These are phyloP conservation scores for Neoboletus subvelutipes DNA, from an alignment of 768 basidiomycete genomes.

Conservation along the genomic window DNA sequence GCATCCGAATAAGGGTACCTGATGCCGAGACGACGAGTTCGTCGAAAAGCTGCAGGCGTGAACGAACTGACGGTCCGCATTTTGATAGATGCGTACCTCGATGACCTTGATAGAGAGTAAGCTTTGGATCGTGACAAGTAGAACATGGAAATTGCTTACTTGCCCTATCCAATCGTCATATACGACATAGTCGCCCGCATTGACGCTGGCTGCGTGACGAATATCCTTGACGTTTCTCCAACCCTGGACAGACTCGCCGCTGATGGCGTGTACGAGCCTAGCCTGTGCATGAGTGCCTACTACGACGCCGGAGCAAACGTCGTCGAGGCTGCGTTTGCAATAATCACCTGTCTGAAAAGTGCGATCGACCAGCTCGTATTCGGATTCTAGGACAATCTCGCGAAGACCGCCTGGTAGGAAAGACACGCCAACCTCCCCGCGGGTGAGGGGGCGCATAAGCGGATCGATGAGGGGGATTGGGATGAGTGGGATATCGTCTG, in stretches of 20 bases:
- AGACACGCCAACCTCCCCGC: constrained; percentile 82
- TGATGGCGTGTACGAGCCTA: constrained; percentile 76
- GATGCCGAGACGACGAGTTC: constrained; percentile 73
- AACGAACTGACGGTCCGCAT: constrained; percentile 8
- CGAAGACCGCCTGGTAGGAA: constrained; percentile 56
- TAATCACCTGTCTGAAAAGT: constrained; percentile 76
- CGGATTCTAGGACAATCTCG: constrained; percentile 69
- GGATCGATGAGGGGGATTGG: constrained; percentile 54
- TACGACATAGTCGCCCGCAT: constrained; percentile 79
- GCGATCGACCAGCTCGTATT: constrained; percentile 72
- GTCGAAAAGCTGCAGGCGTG: constrained; percentile 66
- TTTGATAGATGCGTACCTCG: constrained; percentile 52
- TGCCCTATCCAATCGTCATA: constrained; percentile 89
- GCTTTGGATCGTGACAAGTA: constrained; percentile 4
- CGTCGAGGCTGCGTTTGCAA: constrained; percentile 75
- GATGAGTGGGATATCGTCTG: constrained; percentile 60
- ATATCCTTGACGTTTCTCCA: constrained; percentile 66
- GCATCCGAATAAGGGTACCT: constrained; percentile 67
- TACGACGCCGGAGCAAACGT: constrained; percentile 75
- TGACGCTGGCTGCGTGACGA: constrained; percentile 55
- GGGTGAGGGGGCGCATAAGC: constrained; percentile 68
- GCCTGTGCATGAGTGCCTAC: constrained; percentile 59
- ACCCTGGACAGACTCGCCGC: constrained; percentile 51
- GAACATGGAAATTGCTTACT: constrained; percentile 43
- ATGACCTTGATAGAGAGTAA: constrained; percentile 51